Base-by-base conservation (phyloP, 805 yeast genomes). In the Kazachstania psychrophila region DNA sequence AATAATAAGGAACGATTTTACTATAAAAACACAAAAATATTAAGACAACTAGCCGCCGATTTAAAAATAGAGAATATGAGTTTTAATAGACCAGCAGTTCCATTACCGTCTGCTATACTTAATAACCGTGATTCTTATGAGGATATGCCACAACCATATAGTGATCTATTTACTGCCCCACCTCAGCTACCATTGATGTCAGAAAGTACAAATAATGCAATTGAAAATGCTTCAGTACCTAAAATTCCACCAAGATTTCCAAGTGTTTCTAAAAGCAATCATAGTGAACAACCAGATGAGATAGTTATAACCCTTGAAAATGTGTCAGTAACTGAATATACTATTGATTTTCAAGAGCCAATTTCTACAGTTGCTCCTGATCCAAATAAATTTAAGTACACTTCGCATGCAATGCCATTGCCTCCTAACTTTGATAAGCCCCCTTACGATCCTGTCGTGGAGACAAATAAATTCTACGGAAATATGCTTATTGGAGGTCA, bases 391-490 rank as follows among this genome's bases (percentile, higher is more conserved):
- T 76, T 72, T 51, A 14, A 54, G 49, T 36, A 42, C 41, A 44
- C 47, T 16, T 31, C 36, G 1, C 68, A 61, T 33, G 51, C 46
- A 19, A 48, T 56, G 15, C 22, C 46, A 10, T 31, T 46, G 14
- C 68, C 67, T 9, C 15, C 66, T 40, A 67, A 43, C 62, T 18
- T 34, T 10, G 18, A 17, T 12, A 33, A 30, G 25, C 57, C 62
- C 27, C 65, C 66, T 41, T 52, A 58, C 34, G 70, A 58, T 24
- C 24, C 28, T 23, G 64, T 78, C 2, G 66, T 71, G 41, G 76
- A 77, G 50, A 85, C 94, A 17, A 84, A 84, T 56, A 82, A 83
- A 51, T 84, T 83, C 51, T 84, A 77, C 54, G 79, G 81, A 25
- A 84, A 84, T 58, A 59, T 84, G 56, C 57, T 83, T 9, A 66